phyloP scores from a whole-genome alignment of 2,329 filamentous ascomycete species.

The Pestalotiopsis sp. region DNA sequence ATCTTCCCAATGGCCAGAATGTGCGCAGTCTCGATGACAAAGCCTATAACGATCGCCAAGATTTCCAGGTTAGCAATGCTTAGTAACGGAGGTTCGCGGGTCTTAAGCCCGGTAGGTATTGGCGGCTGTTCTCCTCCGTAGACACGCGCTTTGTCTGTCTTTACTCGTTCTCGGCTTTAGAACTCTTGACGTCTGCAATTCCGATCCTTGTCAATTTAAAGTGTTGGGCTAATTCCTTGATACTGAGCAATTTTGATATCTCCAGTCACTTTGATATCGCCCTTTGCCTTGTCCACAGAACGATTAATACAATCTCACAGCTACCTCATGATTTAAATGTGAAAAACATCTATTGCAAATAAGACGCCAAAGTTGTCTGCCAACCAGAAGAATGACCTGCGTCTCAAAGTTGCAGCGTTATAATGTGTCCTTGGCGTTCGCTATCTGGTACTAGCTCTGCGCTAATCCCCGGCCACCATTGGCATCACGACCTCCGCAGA shows the following conservation, averaged over 20 bases:
- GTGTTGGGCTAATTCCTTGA: background rate
- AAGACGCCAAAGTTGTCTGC: too few relatives aligned
- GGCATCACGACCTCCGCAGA: too few relatives aligned
- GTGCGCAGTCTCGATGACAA: background rate
- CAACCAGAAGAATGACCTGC: too few relatives aligned
- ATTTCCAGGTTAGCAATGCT: background rate
- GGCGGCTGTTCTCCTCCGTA: background rate
- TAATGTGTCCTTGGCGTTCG: too few relatives aligned
- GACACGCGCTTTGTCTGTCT: background rate
- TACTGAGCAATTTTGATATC: background rate
- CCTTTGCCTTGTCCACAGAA: too few relatives aligned
- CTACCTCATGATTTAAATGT: too few relatives aligned
- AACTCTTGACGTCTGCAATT: background rate
- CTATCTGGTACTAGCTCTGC: too few relatives aligned
- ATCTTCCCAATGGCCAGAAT: background rate
- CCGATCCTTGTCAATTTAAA: background rate
- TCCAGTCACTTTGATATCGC: too few relatives aligned
- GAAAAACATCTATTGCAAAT: too few relatives aligned
- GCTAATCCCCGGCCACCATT: too few relatives aligned
- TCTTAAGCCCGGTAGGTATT: background rate
- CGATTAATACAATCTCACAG: too few relatives aligned
- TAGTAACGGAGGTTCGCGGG: background rate
- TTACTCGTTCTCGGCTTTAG: background rate
- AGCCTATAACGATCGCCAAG: background rate
- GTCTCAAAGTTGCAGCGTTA: too few relatives aligned